Conservation (phyloP, 371 early-diverging fungal genomes). For the Coemansia sp. region DNA sequence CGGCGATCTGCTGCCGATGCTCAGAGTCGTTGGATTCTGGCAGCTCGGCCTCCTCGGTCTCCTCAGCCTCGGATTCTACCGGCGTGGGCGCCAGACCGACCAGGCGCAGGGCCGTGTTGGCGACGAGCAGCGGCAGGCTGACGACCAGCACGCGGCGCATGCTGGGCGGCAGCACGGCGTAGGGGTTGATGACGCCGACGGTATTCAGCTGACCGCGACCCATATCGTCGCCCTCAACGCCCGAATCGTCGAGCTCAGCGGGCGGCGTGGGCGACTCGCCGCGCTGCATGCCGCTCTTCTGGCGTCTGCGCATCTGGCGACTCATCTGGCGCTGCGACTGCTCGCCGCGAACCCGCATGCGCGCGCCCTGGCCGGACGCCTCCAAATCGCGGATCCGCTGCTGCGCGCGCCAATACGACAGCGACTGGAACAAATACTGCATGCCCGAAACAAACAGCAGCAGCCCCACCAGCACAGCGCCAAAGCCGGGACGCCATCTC, state of each 20-base stretch:
- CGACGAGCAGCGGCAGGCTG: slow-evolving; percentile 22
- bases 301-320: slow-evolving; percentile 17
- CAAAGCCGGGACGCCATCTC: slow-evolving; percentile 79
- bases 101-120: background rate
- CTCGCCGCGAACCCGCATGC: slow-evolving; percentile 19
- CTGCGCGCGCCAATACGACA: slow-evolving; percentile 66
- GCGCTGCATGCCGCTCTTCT: slow-evolving; percentile 10
- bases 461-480: slow-evolving; percentile 61
- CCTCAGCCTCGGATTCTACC: background rate
- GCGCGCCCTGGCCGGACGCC: slow-evolving; percentile 9
- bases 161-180: slow-evolving; percentile 35
- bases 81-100: slow-evolving; percentile 10
- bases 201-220: slow-evolving; percentile 33
- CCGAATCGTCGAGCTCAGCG: slow-evolving; percentile 33
- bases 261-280: background rate
- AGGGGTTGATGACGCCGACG: slow-evolving; percentile 48
- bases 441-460: slow-evolving; percentile 57
- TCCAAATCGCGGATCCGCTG: slow-evolving; percentile 55
- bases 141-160: slow-evolving; percentile 32
- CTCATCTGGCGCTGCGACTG: slow-evolving; percentile 12
- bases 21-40: background rate
- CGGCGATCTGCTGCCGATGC: slow-evolving; percentile 18
- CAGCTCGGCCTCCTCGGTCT: background rate
- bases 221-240: slow-evolving; percentile 39
- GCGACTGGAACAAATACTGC: slow-evolving; percentile 66